Base-by-base conservation (phyloP, 2,329 filamentous ascomycete genomes). In the Neonectria coccinea region DNA sequence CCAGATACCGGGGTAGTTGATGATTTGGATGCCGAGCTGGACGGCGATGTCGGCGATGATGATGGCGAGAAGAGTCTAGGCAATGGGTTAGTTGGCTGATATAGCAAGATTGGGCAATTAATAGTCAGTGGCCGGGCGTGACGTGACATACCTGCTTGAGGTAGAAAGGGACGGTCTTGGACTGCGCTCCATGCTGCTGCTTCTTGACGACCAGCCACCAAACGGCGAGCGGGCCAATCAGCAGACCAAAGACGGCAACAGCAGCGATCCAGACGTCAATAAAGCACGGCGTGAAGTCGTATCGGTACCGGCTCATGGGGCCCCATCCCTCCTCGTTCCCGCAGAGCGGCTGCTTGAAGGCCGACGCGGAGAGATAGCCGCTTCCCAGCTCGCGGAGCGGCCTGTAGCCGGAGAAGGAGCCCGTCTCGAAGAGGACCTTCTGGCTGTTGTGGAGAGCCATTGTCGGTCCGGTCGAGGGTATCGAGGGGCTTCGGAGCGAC, bases 251-350 rank as follows among this genome's bases (percentile, higher is more conserved):
- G 14, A 85, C 85, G 9, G 93, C 92, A 29, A 97, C 92, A 2
- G 86, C 81, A 36, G 92, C 88, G 64, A 98, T 88, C 88, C 93
- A 94, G 22, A 97, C 88, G 78, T 99, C 97, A 74, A 98, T 89
- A 77, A 99, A 99, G 83, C 96, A 99, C 44, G 96, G 95, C 16
- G 96, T 98, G 75, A 99, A 94, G 81, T 99, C 96, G 80, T 93
- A 97, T 78, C 95, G 87, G 70, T 89, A 85, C 39, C 90, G 89
- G 80, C 94, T 97, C 77, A 99, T 77, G 22, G 96, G 96, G 1
- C 97, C 97, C 96, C 96, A 99, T 74, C 96, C 97, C 80, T 98
- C 95, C 59, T 85, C 84, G 80, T 97, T 96, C 78, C 91, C 89
- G 81, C 95, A 98, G 79, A 97, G 84, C 62, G 92, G 89, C 77